phyloP scores from a whole-genome alignment of 139 green algal genomes.

The Chlamydomonas applanata region DNA sequence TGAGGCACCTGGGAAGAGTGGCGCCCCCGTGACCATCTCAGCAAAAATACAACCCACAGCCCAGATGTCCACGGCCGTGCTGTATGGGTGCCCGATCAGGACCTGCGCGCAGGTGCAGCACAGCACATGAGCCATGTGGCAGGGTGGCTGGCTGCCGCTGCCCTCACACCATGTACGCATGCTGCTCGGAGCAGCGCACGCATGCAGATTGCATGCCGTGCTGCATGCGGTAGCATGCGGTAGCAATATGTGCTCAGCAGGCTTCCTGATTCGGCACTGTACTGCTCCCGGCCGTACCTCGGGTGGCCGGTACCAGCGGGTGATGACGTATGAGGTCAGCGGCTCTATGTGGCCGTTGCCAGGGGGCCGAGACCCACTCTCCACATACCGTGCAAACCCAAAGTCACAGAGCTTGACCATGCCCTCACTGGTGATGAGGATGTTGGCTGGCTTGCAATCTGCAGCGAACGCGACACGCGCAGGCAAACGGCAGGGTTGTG shows the following conservation, averaged over 20 bases:
- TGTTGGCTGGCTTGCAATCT: slow-evolving; percentile 81
- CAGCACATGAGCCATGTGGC: no score
- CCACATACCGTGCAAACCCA: slow-evolving; percentile 63
- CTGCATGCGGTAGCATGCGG: no score
- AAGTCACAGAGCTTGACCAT: slow-evolving; percentile 82
- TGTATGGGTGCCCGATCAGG: slow-evolving; percentile 57
- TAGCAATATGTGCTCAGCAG: no score
- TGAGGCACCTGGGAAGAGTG: slow-evolving; percentile 56
- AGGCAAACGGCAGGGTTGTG: no score
- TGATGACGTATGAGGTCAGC: slow-evolving; percentile 9
- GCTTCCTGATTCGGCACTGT: no score
- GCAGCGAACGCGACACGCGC: neutral
- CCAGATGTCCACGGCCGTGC: slow-evolving; percentile 95
- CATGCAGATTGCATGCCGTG: no score
- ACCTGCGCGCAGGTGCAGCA: neutral
- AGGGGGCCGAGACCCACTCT: neutral
- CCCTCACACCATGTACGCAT: no score
- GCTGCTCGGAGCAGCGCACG: no score
- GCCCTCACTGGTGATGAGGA: slow-evolving; percentile 58
- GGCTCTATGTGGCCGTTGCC: neutral
- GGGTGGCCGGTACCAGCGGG: slow-evolving; percentile 4
- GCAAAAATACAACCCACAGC: slow-evolving; percentile 95
- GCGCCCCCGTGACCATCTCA: slow-evolving; percentile 93
- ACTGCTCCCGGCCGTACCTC: no score
- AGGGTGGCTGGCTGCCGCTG: no score